Conservation (phyloP, 2,329 filamentous ascomycete species). For the Claviceps digitariae region DNA sequence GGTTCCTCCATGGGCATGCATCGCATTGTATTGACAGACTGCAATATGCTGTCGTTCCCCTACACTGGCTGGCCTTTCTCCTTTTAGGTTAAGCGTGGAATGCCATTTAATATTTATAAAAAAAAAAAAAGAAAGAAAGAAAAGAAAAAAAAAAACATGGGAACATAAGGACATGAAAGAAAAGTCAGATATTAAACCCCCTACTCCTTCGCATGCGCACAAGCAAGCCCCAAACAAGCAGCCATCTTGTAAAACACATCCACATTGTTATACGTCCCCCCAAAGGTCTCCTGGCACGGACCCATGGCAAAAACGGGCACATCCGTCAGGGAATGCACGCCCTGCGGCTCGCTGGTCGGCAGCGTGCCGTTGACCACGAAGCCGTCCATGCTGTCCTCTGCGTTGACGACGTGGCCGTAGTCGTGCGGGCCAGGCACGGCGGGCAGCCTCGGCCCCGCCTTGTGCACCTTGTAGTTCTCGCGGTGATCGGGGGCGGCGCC, state of each 20-base stretch:
- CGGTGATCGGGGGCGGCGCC: constrained; percentile 60
- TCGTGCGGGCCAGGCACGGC: constrained; percentile 41
- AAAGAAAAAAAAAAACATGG: background rate
- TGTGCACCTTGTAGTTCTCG: constrained; percentile 63
- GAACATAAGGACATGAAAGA: no score
- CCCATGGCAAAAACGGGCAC: constrained; percentile 68
- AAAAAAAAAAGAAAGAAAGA: background rate
- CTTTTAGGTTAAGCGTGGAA: no score
- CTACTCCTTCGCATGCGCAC: constrained; percentile 6
- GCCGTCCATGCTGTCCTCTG: constrained; percentile 50
- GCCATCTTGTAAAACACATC: constrained; percentile 67
- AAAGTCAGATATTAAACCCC: no score
- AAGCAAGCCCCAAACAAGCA: constrained; percentile 46
- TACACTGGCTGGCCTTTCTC: no score
- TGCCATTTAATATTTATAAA: background rate
- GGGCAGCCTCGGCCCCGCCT: constrained; percentile 47
- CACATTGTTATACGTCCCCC: constrained; percentile 56
- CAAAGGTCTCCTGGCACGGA: constrained; percentile 65
- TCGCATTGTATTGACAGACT: no score
- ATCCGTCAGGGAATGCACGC: constrained; percentile 65
- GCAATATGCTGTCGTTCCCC: no score
- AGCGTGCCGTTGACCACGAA: constrained; percentile 67
- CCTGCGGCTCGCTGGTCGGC: constrained; percentile 46
- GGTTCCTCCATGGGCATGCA: no score
- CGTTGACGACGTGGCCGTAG: constrained; percentile 51